Evolutionary conservation across 257 asterid genomes (phyloP), one percentile per base, ranked within the genome.

Genomic region (Scutellaria baicalensis): DNA sequence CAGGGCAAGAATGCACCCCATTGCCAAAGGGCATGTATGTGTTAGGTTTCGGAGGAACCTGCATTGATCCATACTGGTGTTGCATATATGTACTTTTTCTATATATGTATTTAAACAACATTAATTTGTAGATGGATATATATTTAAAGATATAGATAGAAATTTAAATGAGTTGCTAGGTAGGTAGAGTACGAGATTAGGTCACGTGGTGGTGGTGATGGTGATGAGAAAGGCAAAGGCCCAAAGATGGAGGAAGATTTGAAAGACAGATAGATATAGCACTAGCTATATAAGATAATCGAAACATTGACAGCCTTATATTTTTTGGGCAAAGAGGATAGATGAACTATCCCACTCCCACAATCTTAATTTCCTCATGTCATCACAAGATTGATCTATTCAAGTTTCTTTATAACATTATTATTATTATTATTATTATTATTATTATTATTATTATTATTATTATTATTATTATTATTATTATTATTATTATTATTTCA

Each of bases 1-100:
- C 96, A 2, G 93, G 96, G 71, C 96, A 89, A 27, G 96, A 86
- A 64, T 89, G 96, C 16, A 69, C 78, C 33, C 96, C 96, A 51
- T 80, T 86, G 10, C 96, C 93, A 48, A 89, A 89, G 17, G 93
- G 93, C 89, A 86, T 81, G 72, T 69, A 89, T 14, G 96, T 89
- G 75, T 86, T 78, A 12, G 89, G 84, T 47, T 70, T 81, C 9
- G 85, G 91, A 64, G 90, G 66, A 12, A 78, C 89, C 96, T 89
- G 80, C 80, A n/a, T n/a, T n/a, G n/a, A n/a, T n/a, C n/a, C n/a
- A n/a, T n/a, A n/a, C n/a, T n/a, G n/a, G n/a, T n/a, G n/a, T n/a
- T n/a, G n/a, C n/a, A n/a, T n/a, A n/a, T n/a, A n/a, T n/a, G n/a
- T n/a, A n/a, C n/a, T n/a, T n/a, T n/a, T n/a, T n/a, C n/a, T n/a